Percentiles rank a stretch among this genome's conserved stretches.
phyloP scores from a whole-genome alignment of 1,284 basidiomycete species.

The Ceratobasidium sp. region DNA sequence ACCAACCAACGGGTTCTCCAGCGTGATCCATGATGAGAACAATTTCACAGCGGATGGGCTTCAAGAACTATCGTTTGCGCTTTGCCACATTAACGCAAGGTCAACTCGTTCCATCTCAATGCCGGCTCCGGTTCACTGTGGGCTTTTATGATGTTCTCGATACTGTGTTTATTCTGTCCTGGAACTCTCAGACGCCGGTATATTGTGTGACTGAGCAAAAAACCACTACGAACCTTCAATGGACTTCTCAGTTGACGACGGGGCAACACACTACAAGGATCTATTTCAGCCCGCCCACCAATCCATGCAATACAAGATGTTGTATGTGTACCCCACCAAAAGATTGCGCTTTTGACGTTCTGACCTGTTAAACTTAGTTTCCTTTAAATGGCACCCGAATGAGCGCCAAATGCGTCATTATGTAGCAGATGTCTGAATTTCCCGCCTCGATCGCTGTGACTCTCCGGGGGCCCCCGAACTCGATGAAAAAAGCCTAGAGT shows the following conservation, averaged over 20 bases:
- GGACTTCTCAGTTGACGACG: conserved; percentile 46
- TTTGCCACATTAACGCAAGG: conserved; percentile 83
- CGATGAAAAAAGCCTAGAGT: too few relatives aligned
- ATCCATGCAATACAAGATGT: conserved; percentile 33
- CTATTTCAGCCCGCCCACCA: conserved; percentile 3
- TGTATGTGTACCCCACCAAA: conserved; percentile 20
- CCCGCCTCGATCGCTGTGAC: too few relatives aligned
- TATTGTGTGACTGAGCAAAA: conserved; percentile 80
- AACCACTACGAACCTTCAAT: conserved; percentile 73
- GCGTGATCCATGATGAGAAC: conserved; percentile 66
- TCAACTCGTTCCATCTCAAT: conserved; percentile 84
- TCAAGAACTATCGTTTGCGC: conserved; percentile 73
- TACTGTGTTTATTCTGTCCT: conserved; percentile 12
- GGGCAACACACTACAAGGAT: conserved; percentile 50
- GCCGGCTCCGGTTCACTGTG: conserved; percentile 81
- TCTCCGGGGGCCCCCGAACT: too few relatives aligned
- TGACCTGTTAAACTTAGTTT: too few relatives aligned
- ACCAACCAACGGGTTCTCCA: conserved; percentile 67
- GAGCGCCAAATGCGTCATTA: too few relatives aligned
- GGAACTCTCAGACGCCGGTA: conserved; percentile 69
- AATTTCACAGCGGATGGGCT: conserved; percentile 62
- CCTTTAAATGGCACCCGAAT: too few relatives aligned
- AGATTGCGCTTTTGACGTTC: too few relatives aligned
- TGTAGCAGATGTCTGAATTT: too few relatives aligned
- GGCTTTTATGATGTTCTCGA: conserved; percentile 46